A percentile compares a stretch with the other conserved stretches of the same genome.
phyloP scores from a whole-genome alignment of 176 grass and related monocot genomes.

The maize (Zea mays) region DNA sequence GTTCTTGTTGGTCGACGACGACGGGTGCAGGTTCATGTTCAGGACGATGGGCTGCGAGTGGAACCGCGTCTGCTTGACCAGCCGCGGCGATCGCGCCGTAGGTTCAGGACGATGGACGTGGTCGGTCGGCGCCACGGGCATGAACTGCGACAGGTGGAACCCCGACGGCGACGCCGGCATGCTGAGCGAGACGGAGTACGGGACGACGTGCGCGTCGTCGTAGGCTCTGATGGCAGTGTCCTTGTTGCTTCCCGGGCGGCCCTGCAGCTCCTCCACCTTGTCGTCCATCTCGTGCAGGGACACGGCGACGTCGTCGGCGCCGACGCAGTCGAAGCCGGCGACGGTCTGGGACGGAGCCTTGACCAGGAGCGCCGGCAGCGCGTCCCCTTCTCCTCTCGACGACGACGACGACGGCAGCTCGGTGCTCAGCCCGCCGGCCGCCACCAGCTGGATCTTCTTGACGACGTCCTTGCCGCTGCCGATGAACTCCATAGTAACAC shows the following conservation, averaged over 20 bases:
- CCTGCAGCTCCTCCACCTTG: slow-evolving; percentile 3
- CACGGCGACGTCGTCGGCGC: not conserved
- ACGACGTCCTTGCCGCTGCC: slow-evolving; percentile 14
- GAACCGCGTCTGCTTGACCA: slow-evolving; percentile 52
- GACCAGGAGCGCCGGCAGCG: slow-evolving; percentile 41
- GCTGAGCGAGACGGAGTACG: slow-evolving; percentile 56
- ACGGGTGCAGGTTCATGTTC: slow-evolving; percentile 29
- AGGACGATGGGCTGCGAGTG: slow-evolving; percentile 76
- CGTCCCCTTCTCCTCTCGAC: slow-evolving; percentile 26
- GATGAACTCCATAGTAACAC: slow-evolving; percentile 26
- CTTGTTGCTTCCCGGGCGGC: not conserved
- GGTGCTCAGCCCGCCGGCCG: not conserved
- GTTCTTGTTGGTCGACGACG: not conserved
- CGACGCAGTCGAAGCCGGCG: slow-evolving; percentile 53
- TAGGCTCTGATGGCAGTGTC: slow-evolving; percentile 2
- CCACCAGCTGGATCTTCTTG: too few relatives aligned
- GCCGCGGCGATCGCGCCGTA: slow-evolving; percentile 24
- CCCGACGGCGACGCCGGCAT: slow-evolving; percentile 77
- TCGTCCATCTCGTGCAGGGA: not conserved
- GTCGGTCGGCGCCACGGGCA: not conserved
- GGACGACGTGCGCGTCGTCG: slow-evolving; percentile 16
- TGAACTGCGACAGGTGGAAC: slow-evolving; percentile 50
- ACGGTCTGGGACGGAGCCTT: slow-evolving; percentile 37
- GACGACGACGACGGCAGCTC: not conserved
- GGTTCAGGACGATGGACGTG: too few relatives aligned